These are phyloP conservation scores for Obba rivulosa DNA, from an alignment of 768 basidiomycete species.

Conservation along the genomic window DNA sequence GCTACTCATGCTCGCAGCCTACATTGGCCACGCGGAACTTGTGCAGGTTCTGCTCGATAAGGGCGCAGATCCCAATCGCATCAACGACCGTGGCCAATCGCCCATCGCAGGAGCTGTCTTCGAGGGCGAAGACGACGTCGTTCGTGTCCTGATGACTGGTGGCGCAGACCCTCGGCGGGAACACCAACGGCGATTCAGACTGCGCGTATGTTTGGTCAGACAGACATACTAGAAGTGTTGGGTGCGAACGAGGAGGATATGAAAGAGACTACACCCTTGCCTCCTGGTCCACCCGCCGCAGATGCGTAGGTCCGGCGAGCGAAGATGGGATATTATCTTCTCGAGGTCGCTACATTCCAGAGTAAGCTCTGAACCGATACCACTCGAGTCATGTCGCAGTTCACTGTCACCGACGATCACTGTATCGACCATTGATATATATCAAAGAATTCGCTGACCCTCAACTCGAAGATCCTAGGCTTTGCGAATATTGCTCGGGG, in stretches of 20 bases:
- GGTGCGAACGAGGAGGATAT: slow-evolving; percentile 56
- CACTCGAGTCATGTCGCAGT: no score
- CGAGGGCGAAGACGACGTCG: slow-evolving; percentile 63
- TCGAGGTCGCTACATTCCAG: no score
- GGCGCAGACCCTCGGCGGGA: slow-evolving; percentile 63
- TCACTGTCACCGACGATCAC: no score
- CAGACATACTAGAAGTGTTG: slow-evolving; percentile 48
- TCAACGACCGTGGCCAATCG: slow-evolving; percentile 70
- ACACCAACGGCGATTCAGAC: slow-evolving; percentile 64
- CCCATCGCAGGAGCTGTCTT: slow-evolving; percentile 76
- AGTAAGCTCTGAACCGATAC: no score
- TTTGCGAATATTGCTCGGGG: no score
- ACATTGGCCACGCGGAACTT: slow-evolving; percentile 57
- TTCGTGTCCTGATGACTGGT: slow-evolving; percentile 42
- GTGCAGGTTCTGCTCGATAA: slow-evolving; percentile 46
- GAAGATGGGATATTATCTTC: no score
- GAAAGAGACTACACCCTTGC: slow-evolving; percentile 23
- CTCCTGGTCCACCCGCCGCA: slow-evolving; percentile 12
- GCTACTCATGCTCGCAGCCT: slow-evolving; percentile 73
- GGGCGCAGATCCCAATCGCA: slow-evolving; percentile 59
- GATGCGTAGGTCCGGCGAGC: no score
- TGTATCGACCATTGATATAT: no score
- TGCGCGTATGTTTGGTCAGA: slow-evolving; percentile 62
- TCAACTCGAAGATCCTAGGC: no score
- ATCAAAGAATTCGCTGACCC: no score